Evolutionary conservation across 805 yeast species (phyloP).

Genomic region (Saturnispora gosingensis): DNA sequence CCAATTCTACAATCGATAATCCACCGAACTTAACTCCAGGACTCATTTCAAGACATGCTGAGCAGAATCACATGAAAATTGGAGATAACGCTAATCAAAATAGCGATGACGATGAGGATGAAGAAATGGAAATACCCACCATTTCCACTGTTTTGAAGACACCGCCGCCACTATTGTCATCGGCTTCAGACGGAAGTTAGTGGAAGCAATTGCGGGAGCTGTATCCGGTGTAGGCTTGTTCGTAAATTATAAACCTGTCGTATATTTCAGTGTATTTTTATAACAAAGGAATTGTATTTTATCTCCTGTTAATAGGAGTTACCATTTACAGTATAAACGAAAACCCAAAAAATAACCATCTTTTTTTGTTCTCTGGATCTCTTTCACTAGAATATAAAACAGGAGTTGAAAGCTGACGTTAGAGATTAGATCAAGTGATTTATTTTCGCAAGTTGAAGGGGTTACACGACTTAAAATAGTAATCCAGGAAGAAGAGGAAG

Average conservation of each 20-base stretch:
- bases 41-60: neutral
- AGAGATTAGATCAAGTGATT: neutral
- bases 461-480: neutral
- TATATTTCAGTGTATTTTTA: neutral
- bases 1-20: slow-evolving; percentile 9
- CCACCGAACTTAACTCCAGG: slow-evolving; percentile 9
- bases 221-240: neutral
- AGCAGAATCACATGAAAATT: neutral
- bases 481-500: neutral
- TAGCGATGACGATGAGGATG: neutral
- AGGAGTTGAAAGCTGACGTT: neutral
- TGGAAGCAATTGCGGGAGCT: neutral
- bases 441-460: neutral
- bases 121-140: neutral
- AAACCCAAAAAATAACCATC: neutral
- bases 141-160: neutral
- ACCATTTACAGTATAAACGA: neutral
- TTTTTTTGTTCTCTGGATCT: too few relatives aligned
- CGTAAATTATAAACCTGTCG: neutral
- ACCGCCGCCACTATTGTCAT: neutral
- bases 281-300: neutral
- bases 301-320: neutral
- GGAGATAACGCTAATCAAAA: neutral
- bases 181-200: neutral
- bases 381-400: neutral